phyloP scores from a whole-genome alignment of 2,329 filamentous ascomycete genomes.

The Epichloe festucae region DNA sequence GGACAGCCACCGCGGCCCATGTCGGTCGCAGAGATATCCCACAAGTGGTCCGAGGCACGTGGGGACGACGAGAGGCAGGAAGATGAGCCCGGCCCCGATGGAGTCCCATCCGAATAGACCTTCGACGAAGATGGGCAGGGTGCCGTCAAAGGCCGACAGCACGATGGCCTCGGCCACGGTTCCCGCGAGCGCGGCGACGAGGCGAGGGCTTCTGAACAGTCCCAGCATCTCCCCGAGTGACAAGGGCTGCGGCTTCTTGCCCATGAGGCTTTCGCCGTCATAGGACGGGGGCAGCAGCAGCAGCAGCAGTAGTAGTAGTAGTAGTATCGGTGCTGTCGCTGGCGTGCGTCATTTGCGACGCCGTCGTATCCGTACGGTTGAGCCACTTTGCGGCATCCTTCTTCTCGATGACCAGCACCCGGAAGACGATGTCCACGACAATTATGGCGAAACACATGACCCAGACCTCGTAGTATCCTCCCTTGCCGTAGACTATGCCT shows the following conservation, averaged over 20 bases:
- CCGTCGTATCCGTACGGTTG: not conserved
- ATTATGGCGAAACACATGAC: conserved; percentile 24
- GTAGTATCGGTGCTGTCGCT: not conserved
- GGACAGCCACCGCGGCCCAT: conserved; percentile 22
- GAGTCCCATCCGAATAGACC: conserved; percentile 20
- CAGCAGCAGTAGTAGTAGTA: no score
- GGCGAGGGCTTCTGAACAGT: conserved; percentile 18
- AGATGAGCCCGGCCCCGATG: conserved; percentile 21
- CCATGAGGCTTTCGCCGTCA: not conserved
- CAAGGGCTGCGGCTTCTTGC: not conserved
- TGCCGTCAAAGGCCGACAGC: conserved; percentile 21
- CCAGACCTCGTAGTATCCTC: conserved; percentile 22
- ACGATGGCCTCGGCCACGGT: conserved; percentile 21
- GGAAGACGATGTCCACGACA: conserved; percentile 19
- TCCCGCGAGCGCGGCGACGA: conserved; percentile 21
- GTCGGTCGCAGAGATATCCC: conserved; percentile 19
- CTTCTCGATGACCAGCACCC: conserved; percentile 20
- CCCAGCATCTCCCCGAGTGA: conserved; percentile 11
- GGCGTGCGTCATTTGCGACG: not conserved
- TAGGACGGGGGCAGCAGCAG: not conserved
- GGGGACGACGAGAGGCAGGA: conserved; percentile 20
- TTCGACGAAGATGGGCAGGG: conserved; percentile 19
- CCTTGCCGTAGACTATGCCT: conserved; percentile 20
- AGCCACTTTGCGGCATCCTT: conserved; percentile 19
- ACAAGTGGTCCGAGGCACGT: conserved; percentile 18